phyloP scores from a whole-genome alignment of 2,329 filamentous ascomycete genomes.

The Penicillium sp. region DNA sequence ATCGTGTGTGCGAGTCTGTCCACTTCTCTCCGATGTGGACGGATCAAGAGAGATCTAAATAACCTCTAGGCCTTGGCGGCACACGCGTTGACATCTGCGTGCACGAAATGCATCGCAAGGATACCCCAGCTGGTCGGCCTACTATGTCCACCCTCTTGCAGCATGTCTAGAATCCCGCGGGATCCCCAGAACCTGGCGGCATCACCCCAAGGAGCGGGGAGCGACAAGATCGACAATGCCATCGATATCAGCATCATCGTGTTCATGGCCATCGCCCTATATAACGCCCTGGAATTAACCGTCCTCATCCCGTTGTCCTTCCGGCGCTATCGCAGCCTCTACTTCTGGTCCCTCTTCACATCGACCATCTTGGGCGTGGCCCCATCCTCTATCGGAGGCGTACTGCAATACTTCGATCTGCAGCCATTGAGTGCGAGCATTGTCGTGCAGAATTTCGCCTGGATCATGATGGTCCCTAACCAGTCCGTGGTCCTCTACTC shows the following conservation, averaged over 20 bases:
- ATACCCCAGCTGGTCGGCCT: background rate
- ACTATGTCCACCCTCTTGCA: background rate
- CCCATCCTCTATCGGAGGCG: background rate
- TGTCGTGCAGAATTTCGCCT: background rate
- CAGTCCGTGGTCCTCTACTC: background rate
- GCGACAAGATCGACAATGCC: background rate
- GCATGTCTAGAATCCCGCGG: background rate
- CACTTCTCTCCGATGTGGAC: background rate
- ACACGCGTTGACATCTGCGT: background rate
- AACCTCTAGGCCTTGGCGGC: background rate
- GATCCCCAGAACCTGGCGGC: background rate
- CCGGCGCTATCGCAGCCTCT: constrained; percentile 6
- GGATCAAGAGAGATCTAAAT: too few relatives aligned
- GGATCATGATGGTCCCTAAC: background rate
- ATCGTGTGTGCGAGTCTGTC: background rate
- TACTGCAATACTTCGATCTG: background rate
- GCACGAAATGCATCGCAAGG: background rate
- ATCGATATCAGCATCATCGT: background rate
- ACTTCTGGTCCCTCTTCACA: constrained; percentile 6
- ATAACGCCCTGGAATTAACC: constrained; percentile 5
- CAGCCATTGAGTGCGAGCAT: background rate
- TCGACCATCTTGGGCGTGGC: constrained; percentile 1
- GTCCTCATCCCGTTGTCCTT: constrained; percentile 6
- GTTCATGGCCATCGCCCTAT: constrained; percentile 9
- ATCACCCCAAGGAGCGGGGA: background rate